Base-by-base conservation (phyloP, 371 early-diverging fungal genomes). In the Apophysomyces trapeziformis region DNA sequence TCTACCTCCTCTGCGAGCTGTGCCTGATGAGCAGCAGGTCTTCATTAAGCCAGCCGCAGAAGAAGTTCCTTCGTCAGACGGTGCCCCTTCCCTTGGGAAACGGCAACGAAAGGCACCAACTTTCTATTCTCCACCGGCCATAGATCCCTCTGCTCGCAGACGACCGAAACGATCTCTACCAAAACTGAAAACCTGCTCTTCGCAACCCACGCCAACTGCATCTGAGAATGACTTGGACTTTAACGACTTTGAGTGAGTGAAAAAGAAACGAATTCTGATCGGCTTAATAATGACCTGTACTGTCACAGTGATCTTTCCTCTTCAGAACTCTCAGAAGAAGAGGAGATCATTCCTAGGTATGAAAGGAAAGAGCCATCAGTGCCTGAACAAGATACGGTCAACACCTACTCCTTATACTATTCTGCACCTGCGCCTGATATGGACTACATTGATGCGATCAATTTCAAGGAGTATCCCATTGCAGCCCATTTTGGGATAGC, bases 401-500 rank as follows among this genome's bases (percentile, higher is more conserved):
- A 65, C 50, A 59, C 71, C 18, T 79, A 79, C 64, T 79, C 79
- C 1, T 63, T 82, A 43, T 44, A 79, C 13, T 79, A 76, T 68
- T 57, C 78, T 12, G 67, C 75, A 57, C 76, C 79, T 9, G 72
- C 74, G 8, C 67, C 61, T 11, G 76, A 80, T 35, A 62, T 71
- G 58, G 70, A 70, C 26, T 80, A 80, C 38, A 74, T 80, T 57
- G 79, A 80, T 45, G 58, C 68, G 0, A 75, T 77, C 47, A 71
- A 80, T 60, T 73, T 79, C 61, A 72, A 57, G 11, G 75, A 75
- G 36, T 83, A 83, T 57, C 76, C 78, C 8, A 71, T 77, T 21
- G 84, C 84, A 11, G 66, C 76, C 11, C 72, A 80, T 59, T 89
- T 89, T 68, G 86, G 86, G 46, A 77, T 87, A 58, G 85, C 82